Percentiles rank a stretch among this genome's conserved stretches.
phyloP scores from a whole-genome alignment of 2,329 filamentous ascomycete species.

The Geosmithia morbida region DNA sequence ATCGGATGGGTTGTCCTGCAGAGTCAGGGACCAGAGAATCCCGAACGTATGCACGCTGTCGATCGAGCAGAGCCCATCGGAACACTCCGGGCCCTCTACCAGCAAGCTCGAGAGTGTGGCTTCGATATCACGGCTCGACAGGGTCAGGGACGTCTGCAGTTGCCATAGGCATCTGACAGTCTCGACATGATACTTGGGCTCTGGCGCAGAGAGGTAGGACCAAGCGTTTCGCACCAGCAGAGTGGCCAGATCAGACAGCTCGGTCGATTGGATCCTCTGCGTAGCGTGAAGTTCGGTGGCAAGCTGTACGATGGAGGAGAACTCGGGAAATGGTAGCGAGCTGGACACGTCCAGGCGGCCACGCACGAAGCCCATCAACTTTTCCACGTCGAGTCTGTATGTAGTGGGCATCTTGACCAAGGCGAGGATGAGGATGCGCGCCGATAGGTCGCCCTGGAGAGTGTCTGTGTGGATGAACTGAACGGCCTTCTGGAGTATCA shows the following conservation, averaged over 20 bases:
- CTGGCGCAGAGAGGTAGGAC: slow-evolving; percentile 65
- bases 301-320: slow-evolving; percentile 44
- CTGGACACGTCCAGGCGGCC: slow-evolving; percentile 24
- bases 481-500: slow-evolving; percentile 48
- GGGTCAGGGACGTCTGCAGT: slow-evolving; percentile 58
- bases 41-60: slow-evolving; percentile 57
- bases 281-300: slow-evolving; percentile 39
- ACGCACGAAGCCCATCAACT: slow-evolving; percentile 35
- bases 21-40: slow-evolving; percentile 69
- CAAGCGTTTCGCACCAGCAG: slow-evolving; percentile 61
- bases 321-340: slow-evolving; percentile 34
- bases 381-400: slow-evolving; percentile 27
- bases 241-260: slow-evolving; percentile 48
- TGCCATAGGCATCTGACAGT: slow-evolving; percentile 77
- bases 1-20: slow-evolving; percentile 44
- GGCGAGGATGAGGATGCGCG: slow-evolving; percentile 43
- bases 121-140: slow-evolving; percentile 60
- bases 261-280: slow-evolving; percentile 33
- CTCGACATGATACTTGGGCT: slow-evolving; percentile 90
- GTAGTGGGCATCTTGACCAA: slow-evolving; percentile 34
- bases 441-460: slow-evolving; percentile 24
- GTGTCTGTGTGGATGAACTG: slow-evolving; percentile 19
- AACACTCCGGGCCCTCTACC: slow-evolving; percentile 22
- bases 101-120: slow-evolving; percentile 61
- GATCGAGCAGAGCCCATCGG: slow-evolving; percentile 12